phyloP scores from a whole-genome alignment of 2,329 filamentous ascomycete species.

The Cladophialophora bantiana region DNA sequence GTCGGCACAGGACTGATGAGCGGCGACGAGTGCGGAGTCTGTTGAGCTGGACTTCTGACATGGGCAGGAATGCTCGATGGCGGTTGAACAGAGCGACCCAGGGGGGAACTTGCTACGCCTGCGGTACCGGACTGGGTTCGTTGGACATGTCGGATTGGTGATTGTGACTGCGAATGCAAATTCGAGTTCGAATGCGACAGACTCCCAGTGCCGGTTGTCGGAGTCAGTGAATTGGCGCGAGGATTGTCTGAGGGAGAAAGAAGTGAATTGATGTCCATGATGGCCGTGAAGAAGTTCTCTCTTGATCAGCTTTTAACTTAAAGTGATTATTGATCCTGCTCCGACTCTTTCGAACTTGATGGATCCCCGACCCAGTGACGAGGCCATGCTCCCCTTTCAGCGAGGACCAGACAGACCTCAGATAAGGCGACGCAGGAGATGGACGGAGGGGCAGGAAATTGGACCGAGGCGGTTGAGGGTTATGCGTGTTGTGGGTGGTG shows the following conservation, averaged over 20 bases:
- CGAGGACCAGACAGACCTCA: constrained; percentile 11
- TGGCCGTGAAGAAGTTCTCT: not conserved
- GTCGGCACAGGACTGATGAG: constrained; percentile 49
- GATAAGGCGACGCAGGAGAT: not conserved
- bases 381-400: constrained; percentile 26
- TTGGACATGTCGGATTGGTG: constrained; percentile 48
- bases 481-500: not conserved
- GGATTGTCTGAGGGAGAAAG: constrained; percentile 36
- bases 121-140: constrained; percentile 45
- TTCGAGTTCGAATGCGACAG: constrained; percentile 33
- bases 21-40: constrained; percentile 49
- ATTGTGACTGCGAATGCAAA: constrained; percentile 33
- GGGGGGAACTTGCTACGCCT: constrained; percentile 49
- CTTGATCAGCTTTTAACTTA: not conserved
- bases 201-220: constrained; percentile 45
- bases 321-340: constrained; percentile 12
- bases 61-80: constrained; percentile 44
- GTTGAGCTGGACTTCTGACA: constrained; percentile 48
- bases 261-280: constrained; percentile 40
- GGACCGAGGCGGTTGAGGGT: not conserved
- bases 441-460: not conserved
- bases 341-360: constrained; percentile 26
- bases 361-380: not conserved
- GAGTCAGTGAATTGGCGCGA: constrained; percentile 28
- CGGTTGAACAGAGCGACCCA: constrained; percentile 48